Percentiles rank a stretch among this genome's conserved stretches.
phyloP scores from a whole-genome alignment of 2,329 filamentous ascomycete species.

The Aspergillus fructus region DNA sequence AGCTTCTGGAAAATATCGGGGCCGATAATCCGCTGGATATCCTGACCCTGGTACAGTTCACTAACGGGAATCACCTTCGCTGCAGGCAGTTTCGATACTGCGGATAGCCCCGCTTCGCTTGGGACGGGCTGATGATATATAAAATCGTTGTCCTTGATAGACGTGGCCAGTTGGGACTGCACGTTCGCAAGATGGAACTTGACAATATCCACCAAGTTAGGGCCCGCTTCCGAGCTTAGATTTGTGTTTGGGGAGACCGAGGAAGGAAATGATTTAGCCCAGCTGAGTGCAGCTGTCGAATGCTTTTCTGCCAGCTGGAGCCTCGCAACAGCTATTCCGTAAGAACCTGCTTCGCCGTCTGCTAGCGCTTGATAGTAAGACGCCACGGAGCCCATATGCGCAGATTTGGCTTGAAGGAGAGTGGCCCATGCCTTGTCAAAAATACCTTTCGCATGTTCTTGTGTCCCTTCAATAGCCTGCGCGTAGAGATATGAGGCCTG shows the following conservation, averaged over 20 bases:
- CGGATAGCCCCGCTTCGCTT: slow-evolving; percentile 74
- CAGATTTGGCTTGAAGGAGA: slow-evolving; percentile 70
- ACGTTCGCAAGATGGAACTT: slow-evolving; percentile 79
- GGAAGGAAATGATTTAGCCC: slow-evolving; percentile 76
- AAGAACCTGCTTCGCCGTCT: slow-evolving; percentile 83
- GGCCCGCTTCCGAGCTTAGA: slow-evolving; percentile 74
- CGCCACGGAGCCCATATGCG: slow-evolving; percentile 78
- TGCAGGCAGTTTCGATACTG: slow-evolving; percentile 86
- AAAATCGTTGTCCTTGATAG: slow-evolving; percentile 93
- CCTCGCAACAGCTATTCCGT: slow-evolving; percentile 80
- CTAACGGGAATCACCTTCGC: slow-evolving; percentile 97
- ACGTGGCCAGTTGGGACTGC: slow-evolving; percentile 73
- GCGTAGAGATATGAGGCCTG: slow-evolving; percentile 86
- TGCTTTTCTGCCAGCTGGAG: slow-evolving; percentile 77
- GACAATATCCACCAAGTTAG: slow-evolving; percentile 72
- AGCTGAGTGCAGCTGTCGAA: slow-evolving; percentile 73
- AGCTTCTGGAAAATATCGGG: slow-evolving; percentile 97
- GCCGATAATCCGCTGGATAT: slow-evolving; percentile 94
- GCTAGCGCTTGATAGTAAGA: slow-evolving; percentile 92
- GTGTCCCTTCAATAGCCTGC: slow-evolving; percentile 83
- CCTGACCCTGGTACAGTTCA: slow-evolving; percentile 93
- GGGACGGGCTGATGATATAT: slow-evolving; percentile 96
- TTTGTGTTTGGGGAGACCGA: slow-evolving; percentile 80
- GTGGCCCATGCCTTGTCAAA: slow-evolving; percentile 94
- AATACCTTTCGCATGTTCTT: slow-evolving; percentile 86